Evolutionary conservation across 176 grass and related monocot genomes (phyloP).

Genomic region (Musa beccarii): DNA sequence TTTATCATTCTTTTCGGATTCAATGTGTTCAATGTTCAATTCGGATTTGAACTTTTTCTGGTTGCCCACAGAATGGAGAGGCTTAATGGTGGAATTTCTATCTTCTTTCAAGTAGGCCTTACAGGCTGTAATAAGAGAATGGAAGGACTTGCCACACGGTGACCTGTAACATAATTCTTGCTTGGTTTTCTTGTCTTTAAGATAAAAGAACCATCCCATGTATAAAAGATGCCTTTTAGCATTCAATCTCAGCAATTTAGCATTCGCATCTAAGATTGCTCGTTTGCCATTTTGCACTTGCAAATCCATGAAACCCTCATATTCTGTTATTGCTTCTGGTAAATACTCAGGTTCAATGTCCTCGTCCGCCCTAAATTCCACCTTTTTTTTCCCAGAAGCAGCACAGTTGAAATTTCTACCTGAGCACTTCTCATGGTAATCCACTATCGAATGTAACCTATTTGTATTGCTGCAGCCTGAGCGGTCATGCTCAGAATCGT

Average conservation of each 20-base stretch:
- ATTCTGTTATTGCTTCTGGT: slow-evolving; percentile 36
- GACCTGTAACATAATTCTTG: slow-evolving; percentile 22
- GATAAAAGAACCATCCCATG: slow-evolving; percentile 37
- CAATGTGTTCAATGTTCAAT: background rate
- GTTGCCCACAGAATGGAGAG: background rate
- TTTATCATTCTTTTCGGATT: background rate
- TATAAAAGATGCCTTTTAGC: slow-evolving; percentile 48
- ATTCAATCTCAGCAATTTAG: slow-evolving; percentile 35
- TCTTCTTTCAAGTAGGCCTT: slow-evolving; percentile 34
- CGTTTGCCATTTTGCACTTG: slow-evolving; percentile 11
- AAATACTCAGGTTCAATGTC: slow-evolving; percentile 13
- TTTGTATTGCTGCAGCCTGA: background rate
- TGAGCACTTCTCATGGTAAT: no score
- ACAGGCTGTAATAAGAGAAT: slow-evolving; percentile 49
- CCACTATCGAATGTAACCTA: background rate
- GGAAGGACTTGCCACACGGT: slow-evolving; percentile 40
- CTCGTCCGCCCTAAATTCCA: background rate
- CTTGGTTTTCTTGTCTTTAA: slow-evolving; percentile 25
- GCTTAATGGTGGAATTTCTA: background rate
- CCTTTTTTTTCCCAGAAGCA: background rate
- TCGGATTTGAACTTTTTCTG: background rate
- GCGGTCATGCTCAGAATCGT: slow-evolving; percentile 8
- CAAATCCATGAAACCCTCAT: slow-evolving; percentile 36
- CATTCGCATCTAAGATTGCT: slow-evolving; percentile 2
- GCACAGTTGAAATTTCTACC: background rate